Evolutionary conservation across 2,329 filamentous ascomycete species (phyloP).

Genomic region (Monilinia laxa): DNA sequence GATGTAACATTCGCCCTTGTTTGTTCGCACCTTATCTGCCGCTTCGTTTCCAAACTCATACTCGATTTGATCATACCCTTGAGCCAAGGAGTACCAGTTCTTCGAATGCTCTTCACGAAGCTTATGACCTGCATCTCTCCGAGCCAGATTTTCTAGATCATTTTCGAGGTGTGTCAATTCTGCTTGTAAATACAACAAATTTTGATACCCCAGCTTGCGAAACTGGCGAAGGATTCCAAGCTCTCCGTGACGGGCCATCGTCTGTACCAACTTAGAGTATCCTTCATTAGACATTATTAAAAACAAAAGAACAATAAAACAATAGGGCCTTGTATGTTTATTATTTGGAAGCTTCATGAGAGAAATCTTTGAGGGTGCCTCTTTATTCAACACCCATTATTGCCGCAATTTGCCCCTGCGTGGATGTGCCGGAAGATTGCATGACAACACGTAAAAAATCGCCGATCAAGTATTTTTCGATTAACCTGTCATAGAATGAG

Average conservation of each 20-base stretch:
- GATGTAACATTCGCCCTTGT: neutral
- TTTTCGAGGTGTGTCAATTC: constrained; percentile 37
- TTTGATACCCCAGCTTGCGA: constrained; percentile 34
- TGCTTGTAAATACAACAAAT: constrained; percentile 38
- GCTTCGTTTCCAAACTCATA: neutral
- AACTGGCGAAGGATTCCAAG: constrained; percentile 39
- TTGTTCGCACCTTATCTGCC: neutral
- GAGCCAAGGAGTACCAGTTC: constrained; percentile 32
- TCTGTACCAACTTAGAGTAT: constrained; percentile 34
- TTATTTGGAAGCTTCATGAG: neutral
- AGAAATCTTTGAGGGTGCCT: neutral
- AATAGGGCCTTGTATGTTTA: neutral
- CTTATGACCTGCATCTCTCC: constrained; percentile 23
- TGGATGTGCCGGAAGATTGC: neutral
- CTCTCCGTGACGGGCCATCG: constrained; percentile 39
- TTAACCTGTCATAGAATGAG: neutral
- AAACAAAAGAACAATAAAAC: neutral
- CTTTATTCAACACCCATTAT: neutral
- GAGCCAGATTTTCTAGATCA: constrained; percentile 26
- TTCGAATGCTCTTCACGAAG: constrained; percentile 23
- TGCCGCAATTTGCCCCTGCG: neutral
- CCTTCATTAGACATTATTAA: constrained; percentile 26
- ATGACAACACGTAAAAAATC: neutral
- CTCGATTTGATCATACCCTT: neutral
- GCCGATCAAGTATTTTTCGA: neutral